These are phyloP conservation scores for Ambispora gerdemannii DNA, from an alignment of 192 early-diverging fungal genomes.

Conservation along the genomic window DNA sequence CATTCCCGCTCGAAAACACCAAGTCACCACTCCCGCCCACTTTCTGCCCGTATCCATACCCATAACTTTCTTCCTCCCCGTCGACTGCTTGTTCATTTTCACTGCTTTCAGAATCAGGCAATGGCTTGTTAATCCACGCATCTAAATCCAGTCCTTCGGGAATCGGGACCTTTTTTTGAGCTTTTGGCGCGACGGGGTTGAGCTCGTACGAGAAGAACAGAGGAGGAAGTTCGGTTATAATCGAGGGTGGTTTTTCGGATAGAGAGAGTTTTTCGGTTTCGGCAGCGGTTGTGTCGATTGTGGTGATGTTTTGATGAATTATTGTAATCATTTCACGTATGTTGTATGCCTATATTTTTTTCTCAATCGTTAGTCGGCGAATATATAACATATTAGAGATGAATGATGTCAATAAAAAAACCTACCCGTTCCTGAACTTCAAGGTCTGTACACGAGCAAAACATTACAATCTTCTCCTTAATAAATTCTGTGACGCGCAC, in stretches of 20 bases:
- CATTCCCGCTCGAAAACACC: slow-evolving; percentile 36
- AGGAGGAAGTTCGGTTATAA: slow-evolving; percentile 56
- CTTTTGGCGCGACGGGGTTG: slow-evolving; percentile 86
- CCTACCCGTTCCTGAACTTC: slow-evolving; percentile 79
- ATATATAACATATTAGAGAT: slow-evolving; percentile 21
- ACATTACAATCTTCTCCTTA: slow-evolving; percentile 48
- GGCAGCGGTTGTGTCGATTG: slow-evolving; percentile 35
- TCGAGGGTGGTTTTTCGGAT: slow-evolving; percentile 40
- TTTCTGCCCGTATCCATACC: slow-evolving; percentile 33
- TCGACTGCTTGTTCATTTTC: slow-evolving; percentile 44
- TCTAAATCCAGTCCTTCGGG: slow-evolving; percentile 86
- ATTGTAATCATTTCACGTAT: slow-evolving; percentile 48
- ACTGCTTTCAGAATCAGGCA: slow-evolving; percentile 57
- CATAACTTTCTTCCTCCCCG: slow-evolving; percentile 34
- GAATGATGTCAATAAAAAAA: neutral
- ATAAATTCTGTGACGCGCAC: slow-evolving; percentile 46
- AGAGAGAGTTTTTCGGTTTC: slow-evolving; percentile 23
- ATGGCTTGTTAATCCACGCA: slow-evolving; percentile 70
- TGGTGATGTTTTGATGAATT: slow-evolving; percentile 42
- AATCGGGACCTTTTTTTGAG: slow-evolving; percentile 85
- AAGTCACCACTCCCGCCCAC: slow-evolving; percentile 30
- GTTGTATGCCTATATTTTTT: slow-evolving; percentile 43
- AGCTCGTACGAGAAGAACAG: slow-evolving; percentile 80
- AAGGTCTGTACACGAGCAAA: slow-evolving; percentile 54
- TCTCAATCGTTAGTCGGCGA: neutral